phyloP scores from a whole-genome alignment of 2,329 filamentous ascomycete genomes.

The Fusarium continuum region DNA sequence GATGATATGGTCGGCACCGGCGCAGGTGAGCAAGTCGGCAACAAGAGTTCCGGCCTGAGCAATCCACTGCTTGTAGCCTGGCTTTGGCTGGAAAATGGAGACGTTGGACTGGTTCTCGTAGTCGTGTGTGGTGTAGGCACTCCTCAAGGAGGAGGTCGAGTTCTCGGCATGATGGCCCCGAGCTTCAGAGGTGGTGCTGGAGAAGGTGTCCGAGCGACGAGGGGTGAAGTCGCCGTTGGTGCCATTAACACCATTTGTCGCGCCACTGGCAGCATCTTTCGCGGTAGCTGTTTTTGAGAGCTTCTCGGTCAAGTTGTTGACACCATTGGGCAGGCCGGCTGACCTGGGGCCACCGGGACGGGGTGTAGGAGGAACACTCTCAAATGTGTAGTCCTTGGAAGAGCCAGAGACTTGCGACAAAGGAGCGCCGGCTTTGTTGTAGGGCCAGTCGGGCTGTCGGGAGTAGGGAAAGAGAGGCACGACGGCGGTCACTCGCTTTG shows the following conservation, averaged over 20 bases:
- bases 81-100: slow-evolving; percentile 76
- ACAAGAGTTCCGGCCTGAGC: slow-evolving; percentile 95
- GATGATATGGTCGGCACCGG: slow-evolving; percentile 95
- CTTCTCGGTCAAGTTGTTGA: slow-evolving; percentile 75
- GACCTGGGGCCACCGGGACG: slow-evolving; percentile 75
- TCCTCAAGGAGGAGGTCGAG: slow-evolving; percentile 56
- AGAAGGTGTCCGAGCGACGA: slow-evolving; percentile 50
- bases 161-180: slow-evolving; percentile 52
- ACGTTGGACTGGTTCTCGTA: slow-evolving; percentile 67
- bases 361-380: slow-evolving; percentile 89
- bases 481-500: slow-evolving; percentile 91
- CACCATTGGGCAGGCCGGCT: slow-evolving; percentile 70
- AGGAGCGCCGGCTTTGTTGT: slow-evolving; percentile 94
- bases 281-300: slow-evolving; percentile 73
- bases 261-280: slow-evolving; percentile 47
- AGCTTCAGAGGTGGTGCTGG: slow-evolving; percentile 47
- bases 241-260: slow-evolving; percentile 41
- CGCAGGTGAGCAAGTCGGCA: slow-evolving; percentile 92
- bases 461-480: slow-evolving; percentile 97
- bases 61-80: slow-evolving; percentile 98
- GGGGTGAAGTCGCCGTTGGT: slow-evolving; percentile 46
- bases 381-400: slow-evolving; percentile 80
- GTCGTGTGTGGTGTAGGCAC: slow-evolving; percentile 69
- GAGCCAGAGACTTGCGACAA: slow-evolving; percentile 69
- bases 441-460: slow-evolving; percentile 93